Conservation (phyloP, 2,329 filamentous ascomycete species). For the Diaporthe citri region DNA sequence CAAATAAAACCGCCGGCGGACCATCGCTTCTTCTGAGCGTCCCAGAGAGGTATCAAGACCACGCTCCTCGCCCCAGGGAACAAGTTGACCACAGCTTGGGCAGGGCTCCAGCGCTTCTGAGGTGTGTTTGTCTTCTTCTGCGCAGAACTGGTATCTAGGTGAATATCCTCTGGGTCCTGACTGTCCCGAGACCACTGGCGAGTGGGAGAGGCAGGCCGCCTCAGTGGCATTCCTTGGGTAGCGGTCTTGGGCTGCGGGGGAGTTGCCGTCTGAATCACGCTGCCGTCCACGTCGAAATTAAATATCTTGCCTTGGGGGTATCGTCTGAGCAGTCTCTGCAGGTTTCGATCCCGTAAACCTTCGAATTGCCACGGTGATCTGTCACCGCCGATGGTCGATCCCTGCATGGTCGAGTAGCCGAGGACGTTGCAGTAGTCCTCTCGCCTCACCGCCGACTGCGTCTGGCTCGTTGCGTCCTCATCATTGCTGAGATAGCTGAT, state of each 20-base stretch:
- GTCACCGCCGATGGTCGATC: conserved; percentile 51
- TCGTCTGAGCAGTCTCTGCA: conserved; percentile 55
- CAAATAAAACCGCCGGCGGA: conserved; percentile 64
- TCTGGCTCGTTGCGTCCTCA: conserved; percentile 32
- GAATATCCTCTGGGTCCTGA: conserved; percentile 19
- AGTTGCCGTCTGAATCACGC: not conserved
- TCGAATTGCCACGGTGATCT: conserved; percentile 38
- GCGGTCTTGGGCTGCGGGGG: conserved; percentile 44
- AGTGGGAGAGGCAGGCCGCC: conserved; percentile 12
- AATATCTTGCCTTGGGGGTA: conserved; percentile 62
- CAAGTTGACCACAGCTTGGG: conserved; percentile 48
- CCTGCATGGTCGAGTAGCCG: conserved; percentile 53
- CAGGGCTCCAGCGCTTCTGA: conserved; percentile 33
- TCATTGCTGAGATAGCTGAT: conserved; percentile 38
- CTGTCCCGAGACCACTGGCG: conserved; percentile 25
- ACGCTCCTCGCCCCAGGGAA: conserved; percentile 61
- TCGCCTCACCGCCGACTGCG: conserved; percentile 25
- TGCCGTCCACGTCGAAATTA: conserved; percentile 56
- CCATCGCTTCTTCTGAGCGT: conserved; percentile 57
- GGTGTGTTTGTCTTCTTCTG: not conserved
- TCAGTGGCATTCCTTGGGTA: not conserved
- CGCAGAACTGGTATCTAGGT: conserved; percentile 2
- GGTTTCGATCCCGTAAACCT: conserved; percentile 53
- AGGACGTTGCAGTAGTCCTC: conserved; percentile 50
- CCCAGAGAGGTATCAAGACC: conserved; percentile 61